Evolutionary conservation across 441 rosid genomes (phyloP), one percentile per base, ranked within the genome.

Genomic region (Populus tomentosa): DNA sequence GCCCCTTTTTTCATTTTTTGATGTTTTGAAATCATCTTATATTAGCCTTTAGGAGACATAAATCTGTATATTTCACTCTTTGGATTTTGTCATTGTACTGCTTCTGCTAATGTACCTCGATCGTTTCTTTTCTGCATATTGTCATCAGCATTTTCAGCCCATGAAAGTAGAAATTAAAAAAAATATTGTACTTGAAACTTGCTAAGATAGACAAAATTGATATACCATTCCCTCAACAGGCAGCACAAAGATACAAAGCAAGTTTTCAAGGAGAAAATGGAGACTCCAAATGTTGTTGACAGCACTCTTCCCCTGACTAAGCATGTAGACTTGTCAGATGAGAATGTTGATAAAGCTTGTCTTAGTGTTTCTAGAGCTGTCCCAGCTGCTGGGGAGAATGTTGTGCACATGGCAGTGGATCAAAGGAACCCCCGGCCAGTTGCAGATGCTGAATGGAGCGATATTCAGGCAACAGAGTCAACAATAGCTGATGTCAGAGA

Each of bases 311-410:
- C 89, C 26, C 79, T 82, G 82, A 93, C 94, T 20, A 92, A 92
- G 74, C 91, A 95, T 72, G 91, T 89, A 18, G 92, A 92, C 80
- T 84, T 80, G 70, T 83, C 92, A 1, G 94, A 91, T 35, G 89
- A 89, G 85, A 85, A 96, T 50, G 92, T 90, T 63, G 99, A 94
- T 71, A 92, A 92, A 88, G 97, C 95, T 77, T 95, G 99, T 77
- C 85, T 94, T 59, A 94, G 94, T 73, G 86, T 88, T 77, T 91
- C 97, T 20, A 83, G 86, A 85, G 83, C 87, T 24, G 72, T 84
- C 38, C 87, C 87, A 8, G 78, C 69, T n/a, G 82, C 94, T 0
- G 90, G 86, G 56, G 97, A 87, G 83, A 90, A 73, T 42, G 87
- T 89, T 9, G 90, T 89, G 76, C 89, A 84, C 79, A 79, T 89